Conservation (phyloP, 1,139 yeast species). For the Insectozyma bohioensis region DNA sequence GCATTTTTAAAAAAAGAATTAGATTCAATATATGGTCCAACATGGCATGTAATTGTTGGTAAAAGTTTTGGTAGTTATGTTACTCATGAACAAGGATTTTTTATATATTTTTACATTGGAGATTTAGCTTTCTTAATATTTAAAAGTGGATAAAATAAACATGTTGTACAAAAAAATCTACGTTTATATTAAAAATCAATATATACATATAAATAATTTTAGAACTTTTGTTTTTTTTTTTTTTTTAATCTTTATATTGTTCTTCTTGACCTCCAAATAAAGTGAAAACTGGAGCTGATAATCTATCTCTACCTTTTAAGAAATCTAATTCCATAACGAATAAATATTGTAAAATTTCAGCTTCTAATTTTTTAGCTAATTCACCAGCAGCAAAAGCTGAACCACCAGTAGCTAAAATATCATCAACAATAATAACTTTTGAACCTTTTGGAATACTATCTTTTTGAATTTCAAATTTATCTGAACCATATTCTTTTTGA, state of each 20-base stretch:
- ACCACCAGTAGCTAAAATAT: conserved; percentile 97
- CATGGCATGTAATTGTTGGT: conserved; percentile 97
- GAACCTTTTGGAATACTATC: conserved; percentile 80
- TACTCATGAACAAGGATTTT: conserved; percentile 84
- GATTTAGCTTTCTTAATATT: conserved; percentile 78
- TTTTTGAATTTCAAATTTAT: conserved; percentile 83
- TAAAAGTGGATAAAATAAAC: conserved; percentile 54
- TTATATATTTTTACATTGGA: conserved; percentile 82
- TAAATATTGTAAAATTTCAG: conserved; percentile 72
- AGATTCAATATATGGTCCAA: conserved; percentile 62
- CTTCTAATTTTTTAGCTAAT: conserved; percentile 64
- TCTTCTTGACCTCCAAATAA: conserved; percentile 81
- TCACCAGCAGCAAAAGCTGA: conserved; percentile 94
- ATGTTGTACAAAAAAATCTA: too few relatives aligned
- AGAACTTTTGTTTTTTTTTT: background rate
- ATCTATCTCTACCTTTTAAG: conserved; percentile 88
- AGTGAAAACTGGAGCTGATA: conserved; percentile 83
- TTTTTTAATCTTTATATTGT: conserved; percentile 19
- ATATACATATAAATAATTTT: background rate
- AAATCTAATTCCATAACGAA: conserved; percentile 94
- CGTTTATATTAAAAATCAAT: too few relatives aligned
- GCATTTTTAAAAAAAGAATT: conserved; percentile 74
- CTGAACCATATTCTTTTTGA: conserved; percentile 90
- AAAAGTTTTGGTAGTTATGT: conserved; percentile 91
- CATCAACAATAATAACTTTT: conserved; percentile 85